These are phyloP conservation scores for Podila epigama DNA, from an alignment of 192 early-diverging fungal species.

Conservation along the genomic window DNA sequence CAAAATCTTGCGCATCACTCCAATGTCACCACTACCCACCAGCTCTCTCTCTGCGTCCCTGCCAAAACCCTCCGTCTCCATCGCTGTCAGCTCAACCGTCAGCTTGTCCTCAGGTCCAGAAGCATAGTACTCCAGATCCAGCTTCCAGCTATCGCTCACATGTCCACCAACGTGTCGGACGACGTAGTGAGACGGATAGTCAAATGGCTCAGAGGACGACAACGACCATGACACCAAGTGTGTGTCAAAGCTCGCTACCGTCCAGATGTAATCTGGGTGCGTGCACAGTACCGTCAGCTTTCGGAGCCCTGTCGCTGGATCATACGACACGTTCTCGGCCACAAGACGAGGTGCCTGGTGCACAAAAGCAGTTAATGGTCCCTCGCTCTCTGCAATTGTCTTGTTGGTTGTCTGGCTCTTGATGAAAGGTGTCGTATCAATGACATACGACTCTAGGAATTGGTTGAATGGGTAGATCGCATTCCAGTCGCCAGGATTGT, in stretches of 20 bases:
- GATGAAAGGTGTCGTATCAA: conserved; percentile 32
- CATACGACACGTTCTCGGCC: conserved; percentile 55
- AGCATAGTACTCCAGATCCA: conserved; percentile 53
- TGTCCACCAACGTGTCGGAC: conserved; percentile 60
- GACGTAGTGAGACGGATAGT: conserved; percentile 51
- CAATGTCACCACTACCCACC: conserved; percentile 53
- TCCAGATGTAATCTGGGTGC: conserved; percentile 66
- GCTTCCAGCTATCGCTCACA: conserved; percentile 54
- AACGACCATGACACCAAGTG: conserved; percentile 67
- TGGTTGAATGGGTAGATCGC: conserved; percentile 72
- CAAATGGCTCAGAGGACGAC: conserved; percentile 49
- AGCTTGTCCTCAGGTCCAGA: conserved; percentile 51
- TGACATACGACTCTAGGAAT: conserved; percentile 60
- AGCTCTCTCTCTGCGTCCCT: conserved; percentile 50
- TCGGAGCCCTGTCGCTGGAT: conserved; percentile 54
- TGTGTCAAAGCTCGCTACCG: conserved; percentile 70
- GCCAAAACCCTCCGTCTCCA: conserved; percentile 60
- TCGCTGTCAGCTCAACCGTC: conserved; percentile 56
- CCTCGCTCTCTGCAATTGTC: conserved; percentile 19
- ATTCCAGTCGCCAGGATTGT: conserved; percentile 63
- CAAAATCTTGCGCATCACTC: conserved; percentile 43
- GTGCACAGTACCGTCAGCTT: conserved; percentile 55
- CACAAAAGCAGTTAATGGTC: conserved; percentile 29
- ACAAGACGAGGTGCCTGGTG: conserved; percentile 47
- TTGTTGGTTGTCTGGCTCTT: conserved; percentile 32